A percentile compares a stretch with the other conserved stretches of the same genome.
Evolutionary conservation across 345 rosid genomes (phyloP).

Genomic region (Eucalyptus curtisii): DNA sequence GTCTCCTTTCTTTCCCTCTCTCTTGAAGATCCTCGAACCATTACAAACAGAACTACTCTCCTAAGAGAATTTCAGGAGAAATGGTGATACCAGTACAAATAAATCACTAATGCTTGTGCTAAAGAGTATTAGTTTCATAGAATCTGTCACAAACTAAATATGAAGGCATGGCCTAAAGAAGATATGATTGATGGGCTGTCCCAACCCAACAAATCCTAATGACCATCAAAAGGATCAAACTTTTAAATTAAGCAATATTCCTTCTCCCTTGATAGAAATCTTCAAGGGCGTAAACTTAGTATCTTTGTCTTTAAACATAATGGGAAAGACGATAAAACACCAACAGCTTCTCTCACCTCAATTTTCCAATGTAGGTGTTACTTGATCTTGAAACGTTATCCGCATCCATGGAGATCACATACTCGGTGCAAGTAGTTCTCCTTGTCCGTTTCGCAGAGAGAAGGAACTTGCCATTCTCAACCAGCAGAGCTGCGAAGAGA

Average conservation of each 20-base stretch:
- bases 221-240: neutral
- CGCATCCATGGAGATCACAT: slow-evolving; percentile 82
- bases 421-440: slow-evolving; percentile 88
- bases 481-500: slow-evolving; percentile 48
- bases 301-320: neutral
- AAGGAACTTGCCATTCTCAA: slow-evolving; percentile 93
- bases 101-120: neutral
- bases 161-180: neutral
- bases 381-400: slow-evolving; percentile 85
- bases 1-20: neutral
- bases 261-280: neutral
- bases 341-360: slow-evolving; percentile 31
- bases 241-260: neutral
- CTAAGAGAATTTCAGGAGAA: neutral
- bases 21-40: neutral
- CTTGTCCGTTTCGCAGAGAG: slow-evolving; percentile 83
- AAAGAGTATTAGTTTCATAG: neutral
- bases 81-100: neutral
- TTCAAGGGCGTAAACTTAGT: neutral
- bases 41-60: neutral
- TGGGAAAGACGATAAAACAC: neutral
- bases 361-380: slow-evolving; percentile 77
- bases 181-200: neutral
- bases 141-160: neutral
- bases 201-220: neutral